These are phyloP conservation scores for Haematococcus sp. DNA, from an alignment of 139 green algal species.

Conservation along the genomic window DNA sequence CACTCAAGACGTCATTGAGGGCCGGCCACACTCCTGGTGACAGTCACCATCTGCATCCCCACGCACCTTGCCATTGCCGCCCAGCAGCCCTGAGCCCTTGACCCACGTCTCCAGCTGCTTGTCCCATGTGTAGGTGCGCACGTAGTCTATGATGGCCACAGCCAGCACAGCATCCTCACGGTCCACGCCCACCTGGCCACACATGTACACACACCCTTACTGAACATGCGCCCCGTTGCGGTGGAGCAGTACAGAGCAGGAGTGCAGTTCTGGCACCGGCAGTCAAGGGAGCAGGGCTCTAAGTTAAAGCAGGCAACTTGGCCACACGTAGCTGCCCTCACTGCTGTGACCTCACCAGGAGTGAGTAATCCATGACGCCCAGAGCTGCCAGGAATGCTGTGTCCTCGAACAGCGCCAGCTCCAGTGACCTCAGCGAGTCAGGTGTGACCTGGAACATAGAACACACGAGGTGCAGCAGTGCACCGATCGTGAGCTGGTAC, in stretches of 20 bases:
- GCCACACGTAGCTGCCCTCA: too few species aligned
- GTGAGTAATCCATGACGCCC: conserved; percentile 96
- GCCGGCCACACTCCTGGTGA: too few species aligned
- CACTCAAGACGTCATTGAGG: too few species aligned
- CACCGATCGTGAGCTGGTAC: too few species aligned
- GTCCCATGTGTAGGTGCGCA: conserved; percentile 94
- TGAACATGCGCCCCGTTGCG: too few species aligned
- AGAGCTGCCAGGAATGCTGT: conserved; percentile 81
- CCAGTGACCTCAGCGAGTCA: conserved; percentile 23
- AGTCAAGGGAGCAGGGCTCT: too few species aligned
- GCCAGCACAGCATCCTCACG: conserved; percentile 62
- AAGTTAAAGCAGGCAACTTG: not conserved
- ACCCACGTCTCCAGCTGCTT: conserved; percentile 97
- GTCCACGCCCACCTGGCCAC: conserved; percentile 41
- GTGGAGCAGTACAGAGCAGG: too few species aligned
- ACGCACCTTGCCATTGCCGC: conserved; percentile 56
- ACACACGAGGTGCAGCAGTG: conserved; percentile 1
- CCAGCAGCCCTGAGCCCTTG: conserved; percentile 90
- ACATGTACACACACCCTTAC: conserved; percentile 21
- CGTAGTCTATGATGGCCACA: conserved; percentile 95
- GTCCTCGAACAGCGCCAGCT: conserved; percentile 83
- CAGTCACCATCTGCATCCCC: too few species aligned
- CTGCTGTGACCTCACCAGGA: conserved; percentile 73
- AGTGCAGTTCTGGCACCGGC: too few species aligned
- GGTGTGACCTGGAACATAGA: not conserved